Conservation (phyloP, 2,329 filamentous ascomycete genomes). For the Verticillium nonalfalfae region DNA sequence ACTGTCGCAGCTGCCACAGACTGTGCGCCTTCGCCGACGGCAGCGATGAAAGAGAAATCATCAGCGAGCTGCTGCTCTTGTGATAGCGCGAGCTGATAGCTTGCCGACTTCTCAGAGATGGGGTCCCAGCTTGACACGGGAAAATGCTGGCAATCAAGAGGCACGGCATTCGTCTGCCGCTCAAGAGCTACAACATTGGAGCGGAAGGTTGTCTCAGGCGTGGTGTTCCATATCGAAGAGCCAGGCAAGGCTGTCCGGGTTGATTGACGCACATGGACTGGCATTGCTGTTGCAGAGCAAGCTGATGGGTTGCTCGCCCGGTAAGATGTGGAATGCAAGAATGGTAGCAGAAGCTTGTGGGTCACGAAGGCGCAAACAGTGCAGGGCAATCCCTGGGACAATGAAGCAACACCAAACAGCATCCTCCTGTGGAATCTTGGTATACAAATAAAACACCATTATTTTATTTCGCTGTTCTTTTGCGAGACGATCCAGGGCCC, state of each 20-base stretch:
- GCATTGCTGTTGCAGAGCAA: background rate
- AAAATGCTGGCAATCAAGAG: slow-evolving; percentile 6
- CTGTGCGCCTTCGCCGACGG: slow-evolving; percentile 11
- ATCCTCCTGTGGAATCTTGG: too few species aligned
- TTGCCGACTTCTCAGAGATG: background rate
- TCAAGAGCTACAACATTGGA: slow-evolving; percentile 8
- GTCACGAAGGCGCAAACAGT: too few species aligned
- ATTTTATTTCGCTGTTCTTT: too few species aligned
- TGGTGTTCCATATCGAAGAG: slow-evolving; percentile 7
- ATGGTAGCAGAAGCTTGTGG: background rate
- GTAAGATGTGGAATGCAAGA: background rate
- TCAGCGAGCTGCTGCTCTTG: slow-evolving; percentile 9
- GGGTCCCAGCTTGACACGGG: background rate
- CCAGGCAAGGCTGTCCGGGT: slow-evolving; percentile 7
- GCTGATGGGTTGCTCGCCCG: background rate
- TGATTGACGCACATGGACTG: background rate
- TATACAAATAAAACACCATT: too few species aligned
- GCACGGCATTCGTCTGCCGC: slow-evolving; percentile 9
- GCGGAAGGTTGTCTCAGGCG: slow-evolving; percentile 6
- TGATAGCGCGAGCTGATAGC: slow-evolving; percentile 2
- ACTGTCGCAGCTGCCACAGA: slow-evolving; percentile 11
- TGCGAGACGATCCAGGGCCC: too few species aligned
- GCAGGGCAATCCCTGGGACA: too few species aligned
- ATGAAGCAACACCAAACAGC: too few species aligned
- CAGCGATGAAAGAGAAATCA: slow-evolving; percentile 8